Percentiles rank a stretch among this genome's conserved stretches.
phyloP scores from a whole-genome alignment of 768 basidiomycete species.

The Dictyophora rubrovolvata region DNA sequence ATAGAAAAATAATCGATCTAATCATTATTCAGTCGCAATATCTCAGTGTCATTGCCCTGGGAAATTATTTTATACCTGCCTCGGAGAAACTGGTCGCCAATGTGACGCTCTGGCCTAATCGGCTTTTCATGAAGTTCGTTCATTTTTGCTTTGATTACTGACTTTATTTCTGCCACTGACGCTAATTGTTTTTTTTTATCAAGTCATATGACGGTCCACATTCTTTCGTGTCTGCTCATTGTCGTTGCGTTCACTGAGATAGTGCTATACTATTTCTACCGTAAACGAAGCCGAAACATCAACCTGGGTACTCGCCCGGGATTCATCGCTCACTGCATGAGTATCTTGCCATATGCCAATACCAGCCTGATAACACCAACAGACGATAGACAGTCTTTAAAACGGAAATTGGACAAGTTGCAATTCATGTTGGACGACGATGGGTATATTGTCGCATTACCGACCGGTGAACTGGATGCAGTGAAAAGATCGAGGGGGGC shows the following conservation, averaged over 20 bases:
- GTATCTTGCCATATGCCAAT: slow-evolving; percentile 17
- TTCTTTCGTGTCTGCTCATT: slow-evolving; percentile 40
- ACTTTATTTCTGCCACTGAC: neutral
- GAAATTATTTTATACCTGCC: slow-evolving; percentile 44
- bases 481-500: neutral
- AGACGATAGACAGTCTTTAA: slow-evolving; percentile 37
- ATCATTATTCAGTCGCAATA: slow-evolving; percentile 39
- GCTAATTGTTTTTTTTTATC: neutral
- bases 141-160: neutral
- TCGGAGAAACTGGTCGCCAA: slow-evolving; percentile 30
- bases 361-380: slow-evolving; percentile 60
- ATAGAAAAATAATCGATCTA: neutral
- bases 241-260: slow-evolving; percentile 38
- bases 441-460: slow-evolving; percentile 47
- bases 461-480: neutral
- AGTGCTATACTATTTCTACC: slow-evolving; percentile 37
- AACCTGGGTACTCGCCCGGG: slow-evolving; percentile 48
- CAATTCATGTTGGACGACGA: slow-evolving; percentile 46
- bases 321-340: slow-evolving; percentile 34
- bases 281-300: slow-evolving; percentile 35
- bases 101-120: slow-evolving; percentile 29
- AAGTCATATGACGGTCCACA: slow-evolving; percentile 44
- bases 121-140: slow-evolving; percentile 52
- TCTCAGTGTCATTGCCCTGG: slow-evolving; percentile 45
- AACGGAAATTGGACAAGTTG: slow-evolving; percentile 39